A percentile compares a stretch with the other conserved stretches of the same genome.
Conservation (phyloP, 768 basidiomycete genomes). For the Pulveroboletus sp. region DNA sequence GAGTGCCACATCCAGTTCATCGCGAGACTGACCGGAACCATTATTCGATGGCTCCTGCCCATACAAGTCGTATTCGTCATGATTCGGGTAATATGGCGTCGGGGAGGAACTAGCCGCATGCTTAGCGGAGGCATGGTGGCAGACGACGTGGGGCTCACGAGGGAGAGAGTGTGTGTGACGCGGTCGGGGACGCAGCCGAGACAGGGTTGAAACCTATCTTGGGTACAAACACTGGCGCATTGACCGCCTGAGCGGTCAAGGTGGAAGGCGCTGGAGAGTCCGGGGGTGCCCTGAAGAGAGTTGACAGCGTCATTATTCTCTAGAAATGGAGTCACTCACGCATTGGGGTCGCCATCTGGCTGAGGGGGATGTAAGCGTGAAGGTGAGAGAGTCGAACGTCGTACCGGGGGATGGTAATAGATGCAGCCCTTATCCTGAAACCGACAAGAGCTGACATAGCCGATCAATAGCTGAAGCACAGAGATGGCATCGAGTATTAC, state of each 20-base stretch:
- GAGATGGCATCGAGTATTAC: constrained; percentile 36
- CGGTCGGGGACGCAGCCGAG: constrained; percentile 9
- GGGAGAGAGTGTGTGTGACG: constrained; percentile 18
- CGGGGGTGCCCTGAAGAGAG: constrained; percentile 32
- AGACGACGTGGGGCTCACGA: constrained; percentile 17
- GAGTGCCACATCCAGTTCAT: constrained; percentile 13
- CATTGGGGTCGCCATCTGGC: constrained; percentile 19
- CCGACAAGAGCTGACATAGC: constrained; percentile 61
- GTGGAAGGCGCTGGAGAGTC: constrained; percentile 41
- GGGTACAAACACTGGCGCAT: constrained; percentile 83
- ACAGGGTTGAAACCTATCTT: constrained; percentile 49
- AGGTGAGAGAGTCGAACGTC: constrained; percentile 4
- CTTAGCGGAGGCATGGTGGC: constrained; percentile 6
- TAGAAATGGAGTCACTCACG: constrained; percentile 19
- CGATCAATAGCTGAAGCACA: not conserved
- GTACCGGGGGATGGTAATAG: constrained; percentile 75
- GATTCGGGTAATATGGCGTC: constrained; percentile 26
- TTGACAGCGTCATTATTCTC: not conserved
- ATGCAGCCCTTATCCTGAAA: constrained; percentile 83
- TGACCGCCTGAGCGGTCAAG: constrained; percentile 62
- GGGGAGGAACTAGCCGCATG: constrained; percentile 21
- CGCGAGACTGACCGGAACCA: constrained; percentile 4
- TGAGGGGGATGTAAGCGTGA: constrained; percentile 16
- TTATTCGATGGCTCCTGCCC: constrained; percentile 7
- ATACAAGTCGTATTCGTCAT: constrained; percentile 39